Percentiles rank a stretch among this genome's conserved stretches.
phyloP scores from a whole-genome alignment of 768 basidiomycete species.

The Mycena venus region DNA sequence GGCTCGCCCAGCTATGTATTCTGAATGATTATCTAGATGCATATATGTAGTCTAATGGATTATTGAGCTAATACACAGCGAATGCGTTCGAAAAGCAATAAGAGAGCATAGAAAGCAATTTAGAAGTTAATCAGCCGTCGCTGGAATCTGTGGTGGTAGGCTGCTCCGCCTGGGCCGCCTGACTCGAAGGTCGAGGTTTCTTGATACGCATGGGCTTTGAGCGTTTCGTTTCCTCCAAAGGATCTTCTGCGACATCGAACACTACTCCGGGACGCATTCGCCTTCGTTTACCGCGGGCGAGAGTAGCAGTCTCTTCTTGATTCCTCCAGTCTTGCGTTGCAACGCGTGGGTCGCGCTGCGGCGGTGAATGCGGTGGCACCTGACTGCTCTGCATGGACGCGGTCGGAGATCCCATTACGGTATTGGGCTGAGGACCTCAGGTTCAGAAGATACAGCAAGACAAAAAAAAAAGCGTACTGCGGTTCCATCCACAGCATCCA shows the following conservation, averaged over 20 bases:
- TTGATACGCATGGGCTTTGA: constrained; percentile 4
- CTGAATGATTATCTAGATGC: no score
- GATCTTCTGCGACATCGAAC: constrained; percentile 72
- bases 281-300: constrained; percentile 54
- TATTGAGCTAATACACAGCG: constrained; percentile 19
- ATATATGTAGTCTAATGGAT: neutral
- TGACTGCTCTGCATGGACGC: constrained; percentile 76
- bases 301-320: constrained; percentile 66
- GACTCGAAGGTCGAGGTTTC: constrained; percentile 16
- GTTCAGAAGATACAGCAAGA: constrained; percentile 22
- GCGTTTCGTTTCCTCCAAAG: constrained; percentile 52
- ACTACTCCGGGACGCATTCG: constrained; percentile 75
- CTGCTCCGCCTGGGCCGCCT: neutral
- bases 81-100: constrained; percentile 13
- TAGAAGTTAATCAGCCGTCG: constrained; percentile 5
- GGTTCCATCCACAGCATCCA: constrained; percentile 85
- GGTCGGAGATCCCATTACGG: constrained; percentile 81
- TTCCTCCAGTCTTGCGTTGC: constrained; percentile 83
- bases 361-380: constrained; percentile 67
- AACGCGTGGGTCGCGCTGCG: constrained; percentile 70
- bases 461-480: constrained; percentile 65
- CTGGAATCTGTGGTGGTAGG: constrained; percentile 20
- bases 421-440: constrained; percentile 67
- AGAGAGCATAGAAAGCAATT: constrained; percentile 12
- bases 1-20: neutral